Conservation (phyloP, 768 basidiomycete genomes). For the Tricholoma flavovirens region DNA sequence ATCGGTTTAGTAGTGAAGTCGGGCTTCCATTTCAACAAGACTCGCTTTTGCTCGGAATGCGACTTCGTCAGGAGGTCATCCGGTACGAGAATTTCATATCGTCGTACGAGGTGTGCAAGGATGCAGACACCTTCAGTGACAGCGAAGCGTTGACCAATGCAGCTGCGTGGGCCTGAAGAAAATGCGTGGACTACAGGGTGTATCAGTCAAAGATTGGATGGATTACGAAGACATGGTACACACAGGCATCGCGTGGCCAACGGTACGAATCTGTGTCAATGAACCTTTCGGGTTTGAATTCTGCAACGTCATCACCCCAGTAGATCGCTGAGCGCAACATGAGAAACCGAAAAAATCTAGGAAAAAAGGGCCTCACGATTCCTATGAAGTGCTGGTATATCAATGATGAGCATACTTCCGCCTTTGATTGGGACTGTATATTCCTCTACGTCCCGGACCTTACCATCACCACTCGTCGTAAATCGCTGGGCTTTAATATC, state of each 20-base stretch:
- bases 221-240: constrained; percentile 7
- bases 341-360: neutral
- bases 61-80: constrained; percentile 24
- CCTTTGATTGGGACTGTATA: constrained; percentile 30
- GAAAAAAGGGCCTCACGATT: constrained; percentile 32
- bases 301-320: constrained; percentile 41
- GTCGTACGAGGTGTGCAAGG: constrained; percentile 37
- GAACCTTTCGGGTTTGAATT: constrained; percentile 46
- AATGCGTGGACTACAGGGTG: constrained; percentile 36
- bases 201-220: neutral
- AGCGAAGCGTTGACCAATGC: constrained; percentile 47
- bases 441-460: constrained; percentile 23
- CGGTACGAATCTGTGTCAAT: constrained; percentile 43
- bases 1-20: constrained; percentile 30
- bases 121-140: constrained; percentile 35
- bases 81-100: constrained; percentile 36
- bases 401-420: constrained; percentile 35
- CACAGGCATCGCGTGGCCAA: constrained; percentile 50
- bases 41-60: constrained; percentile 27
- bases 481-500: constrained; percentile 30
- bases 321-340: constrained; percentile 30
- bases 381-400: constrained; percentile 37
- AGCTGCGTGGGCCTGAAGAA: constrained; percentile 37
- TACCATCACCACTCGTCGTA: constrained; percentile 16
- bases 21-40: constrained; percentile 31